Conservation (phyloP, 2,329 filamentous ascomycete genomes). For the Diaporthe humulicola region DNA sequence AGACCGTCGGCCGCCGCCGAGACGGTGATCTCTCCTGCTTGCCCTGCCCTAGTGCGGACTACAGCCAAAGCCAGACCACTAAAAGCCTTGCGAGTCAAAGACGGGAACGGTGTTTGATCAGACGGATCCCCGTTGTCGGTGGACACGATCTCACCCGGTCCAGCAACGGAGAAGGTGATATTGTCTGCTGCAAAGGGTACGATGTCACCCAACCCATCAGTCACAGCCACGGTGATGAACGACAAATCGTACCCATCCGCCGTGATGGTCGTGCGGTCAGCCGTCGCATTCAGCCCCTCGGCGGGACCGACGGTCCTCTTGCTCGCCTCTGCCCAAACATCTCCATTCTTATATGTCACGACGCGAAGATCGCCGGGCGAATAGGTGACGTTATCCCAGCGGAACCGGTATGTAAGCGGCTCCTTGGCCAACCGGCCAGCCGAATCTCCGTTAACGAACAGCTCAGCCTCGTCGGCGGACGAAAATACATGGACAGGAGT, state of each 20-base stretch:
- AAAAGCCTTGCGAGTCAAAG: constrained; percentile 54
- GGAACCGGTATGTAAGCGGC: constrained; percentile 59
- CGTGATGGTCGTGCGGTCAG: constrained; percentile 55
- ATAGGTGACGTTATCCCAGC: constrained; percentile 66
- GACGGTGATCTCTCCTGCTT: constrained; percentile 36
- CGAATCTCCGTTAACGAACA: constrained; percentile 66
- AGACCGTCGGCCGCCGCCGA: constrained; percentile 13
- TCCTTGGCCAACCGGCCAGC: constrained; percentile 55
- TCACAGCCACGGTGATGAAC: constrained; percentile 59
- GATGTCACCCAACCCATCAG: constrained; percentile 57
- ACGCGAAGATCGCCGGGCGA: constrained; percentile 61
- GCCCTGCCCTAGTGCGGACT: constrained; percentile 48
- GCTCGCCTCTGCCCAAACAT: constrained; percentile 59
- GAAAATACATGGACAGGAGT: constrained; percentile 69
- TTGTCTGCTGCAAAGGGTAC: constrained; percentile 58
- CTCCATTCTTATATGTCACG: constrained; percentile 61
- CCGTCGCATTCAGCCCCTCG: constrained; percentile 52
- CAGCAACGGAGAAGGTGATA: constrained; percentile 59
- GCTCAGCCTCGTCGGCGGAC: constrained; percentile 64
- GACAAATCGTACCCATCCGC: constrained; percentile 60
- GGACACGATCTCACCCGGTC: constrained; percentile 59
- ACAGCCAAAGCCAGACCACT: constrained; percentile 57
- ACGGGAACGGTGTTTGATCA: constrained; percentile 58
- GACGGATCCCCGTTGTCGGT: constrained; percentile 66
- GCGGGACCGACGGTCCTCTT: constrained; percentile 57